Conservation (phyloP, 2,329 filamentous ascomycete genomes). For the Trichoderma lentiforme region DNA sequence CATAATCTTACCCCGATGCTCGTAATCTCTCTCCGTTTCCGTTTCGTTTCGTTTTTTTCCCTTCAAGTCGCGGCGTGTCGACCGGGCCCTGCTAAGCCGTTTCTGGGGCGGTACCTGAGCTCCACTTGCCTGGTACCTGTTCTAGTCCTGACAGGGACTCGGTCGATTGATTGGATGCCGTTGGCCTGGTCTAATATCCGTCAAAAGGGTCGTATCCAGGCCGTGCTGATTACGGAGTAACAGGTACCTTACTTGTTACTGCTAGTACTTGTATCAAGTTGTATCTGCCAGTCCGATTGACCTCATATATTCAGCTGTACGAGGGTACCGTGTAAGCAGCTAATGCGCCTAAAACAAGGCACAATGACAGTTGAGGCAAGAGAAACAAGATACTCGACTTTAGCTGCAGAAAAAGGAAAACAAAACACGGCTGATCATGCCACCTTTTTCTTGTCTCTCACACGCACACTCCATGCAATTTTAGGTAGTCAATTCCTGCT, state of each 20-base stretch:
- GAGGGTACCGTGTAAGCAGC: neutral
- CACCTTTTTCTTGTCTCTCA: neutral
- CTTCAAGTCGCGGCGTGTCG: neutral
- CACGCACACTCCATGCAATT: neutral
- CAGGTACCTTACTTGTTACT: neutral
- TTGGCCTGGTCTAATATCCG: neutral
- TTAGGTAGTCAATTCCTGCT: neutral
- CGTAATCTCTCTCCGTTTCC: neutral
- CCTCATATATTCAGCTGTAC: neutral
- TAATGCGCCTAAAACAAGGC: neutral
- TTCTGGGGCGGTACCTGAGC: slow-evolving; percentile 6
- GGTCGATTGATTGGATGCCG: neutral
- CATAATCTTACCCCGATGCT: slow-evolving; percentile 14
- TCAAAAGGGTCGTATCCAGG: neutral
- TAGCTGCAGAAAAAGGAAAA: neutral
- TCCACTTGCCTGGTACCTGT: neutral
- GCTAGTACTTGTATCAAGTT: neutral
- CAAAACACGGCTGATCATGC: neutral
- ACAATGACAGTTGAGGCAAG: neutral
- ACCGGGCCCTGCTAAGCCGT: neutral
- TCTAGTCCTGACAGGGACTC: neutral
- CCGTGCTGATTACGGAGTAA: neutral
- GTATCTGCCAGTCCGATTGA: neutral
- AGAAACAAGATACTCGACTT: neutral
- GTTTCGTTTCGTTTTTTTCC: neutral